Conservation (phyloP, 176 grass and related monocot species). For the Alopecurus myosuroides region DNA sequence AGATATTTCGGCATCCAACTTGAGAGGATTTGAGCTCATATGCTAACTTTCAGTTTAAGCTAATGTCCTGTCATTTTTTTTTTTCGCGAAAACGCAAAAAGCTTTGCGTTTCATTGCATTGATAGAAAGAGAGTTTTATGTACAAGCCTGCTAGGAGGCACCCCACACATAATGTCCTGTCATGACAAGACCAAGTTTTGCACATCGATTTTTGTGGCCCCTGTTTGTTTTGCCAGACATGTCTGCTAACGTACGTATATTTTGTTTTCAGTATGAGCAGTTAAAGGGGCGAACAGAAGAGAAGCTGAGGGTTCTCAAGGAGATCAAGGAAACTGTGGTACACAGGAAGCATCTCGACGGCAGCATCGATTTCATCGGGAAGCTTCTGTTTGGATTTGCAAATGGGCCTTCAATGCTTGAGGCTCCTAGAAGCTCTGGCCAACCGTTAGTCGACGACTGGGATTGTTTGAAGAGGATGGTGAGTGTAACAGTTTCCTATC, state of each 20-base stretch:
- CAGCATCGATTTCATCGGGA: conserved; percentile 67
- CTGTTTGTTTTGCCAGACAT: neutral
- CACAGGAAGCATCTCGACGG: conserved; percentile 80
- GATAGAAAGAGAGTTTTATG: no score
- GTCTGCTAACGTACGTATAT: neutral
- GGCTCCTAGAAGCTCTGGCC: conserved; percentile 40
- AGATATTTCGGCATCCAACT: neutral
- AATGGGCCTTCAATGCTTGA: conserved; percentile 46
- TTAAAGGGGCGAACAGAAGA: conserved; percentile 39
- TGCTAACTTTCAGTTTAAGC: neutral
- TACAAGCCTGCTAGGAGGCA: no score
- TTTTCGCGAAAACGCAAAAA: no score
- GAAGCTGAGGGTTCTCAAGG: conserved; percentile 43
- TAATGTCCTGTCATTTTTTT: no score
- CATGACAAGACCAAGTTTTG: neutral
- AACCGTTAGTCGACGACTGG: conserved; percentile 87
- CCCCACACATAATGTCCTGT: no score
- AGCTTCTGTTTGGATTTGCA: conserved; percentile 69
- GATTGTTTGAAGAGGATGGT: conserved; percentile 84
- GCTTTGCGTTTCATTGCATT: no score
- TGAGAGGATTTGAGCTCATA: neutral
- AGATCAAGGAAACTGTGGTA: conserved; percentile 56
- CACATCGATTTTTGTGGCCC: neutral
- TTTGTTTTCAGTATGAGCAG: conserved; percentile 64
- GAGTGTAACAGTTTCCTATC: neutral